Evolutionary conservation across 306 rosid species (phyloP).

Genomic region (Spatholobus suberectus): DNA sequence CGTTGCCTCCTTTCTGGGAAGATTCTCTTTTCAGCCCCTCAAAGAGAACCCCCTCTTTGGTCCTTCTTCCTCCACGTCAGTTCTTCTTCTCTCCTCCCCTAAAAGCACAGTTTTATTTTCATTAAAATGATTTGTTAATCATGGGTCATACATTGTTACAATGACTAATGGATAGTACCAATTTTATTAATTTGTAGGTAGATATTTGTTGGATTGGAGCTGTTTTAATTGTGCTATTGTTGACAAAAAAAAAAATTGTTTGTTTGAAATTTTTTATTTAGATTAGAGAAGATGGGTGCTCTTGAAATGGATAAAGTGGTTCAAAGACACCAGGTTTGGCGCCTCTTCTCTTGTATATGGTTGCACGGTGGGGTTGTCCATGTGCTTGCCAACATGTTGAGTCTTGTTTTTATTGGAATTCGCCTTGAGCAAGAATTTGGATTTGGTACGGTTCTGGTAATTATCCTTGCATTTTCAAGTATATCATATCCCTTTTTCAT

Average conservation of each 20-base stretch:
- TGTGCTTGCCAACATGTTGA: slow-evolving; percentile 83
- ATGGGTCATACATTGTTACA: background rate
- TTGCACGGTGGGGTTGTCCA: slow-evolving; percentile 86
- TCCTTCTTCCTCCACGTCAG: slow-evolving; percentile 81
- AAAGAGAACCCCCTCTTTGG: slow-evolving; percentile 85
- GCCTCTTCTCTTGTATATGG: slow-evolving; percentile 80
- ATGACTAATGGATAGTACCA: background rate
- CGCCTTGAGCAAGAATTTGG: slow-evolving; percentile 93
- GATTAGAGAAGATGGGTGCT: slow-evolving; percentile 84
- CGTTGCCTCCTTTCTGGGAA: slow-evolving; percentile 68
- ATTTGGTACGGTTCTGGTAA: slow-evolving; percentile 71
- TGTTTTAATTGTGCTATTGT: slow-evolving; percentile 11
- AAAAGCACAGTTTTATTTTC: background rate
- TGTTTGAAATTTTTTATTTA: slow-evolving; percentile 37
- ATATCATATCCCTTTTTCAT: background rate
- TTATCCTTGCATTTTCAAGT: slow-evolving; percentile 37
- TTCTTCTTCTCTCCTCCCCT: background rate
- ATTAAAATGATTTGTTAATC: background rate
- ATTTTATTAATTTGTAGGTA: background rate
- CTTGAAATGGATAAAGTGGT: slow-evolving; percentile 66
- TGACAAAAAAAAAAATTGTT: too few species aligned
- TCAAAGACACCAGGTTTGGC: slow-evolving; percentile 69
- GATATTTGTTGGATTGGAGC: slow-evolving; percentile 4
- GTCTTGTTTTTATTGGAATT: slow-evolving; percentile 81
- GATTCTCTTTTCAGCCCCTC: slow-evolving; percentile 81